Evolutionary conservation across 2,329 filamentous ascomycete genomes (phyloP), one percentile per base, ranked within the genome.

Genomic region (Aureobasidium sp.): DNA sequence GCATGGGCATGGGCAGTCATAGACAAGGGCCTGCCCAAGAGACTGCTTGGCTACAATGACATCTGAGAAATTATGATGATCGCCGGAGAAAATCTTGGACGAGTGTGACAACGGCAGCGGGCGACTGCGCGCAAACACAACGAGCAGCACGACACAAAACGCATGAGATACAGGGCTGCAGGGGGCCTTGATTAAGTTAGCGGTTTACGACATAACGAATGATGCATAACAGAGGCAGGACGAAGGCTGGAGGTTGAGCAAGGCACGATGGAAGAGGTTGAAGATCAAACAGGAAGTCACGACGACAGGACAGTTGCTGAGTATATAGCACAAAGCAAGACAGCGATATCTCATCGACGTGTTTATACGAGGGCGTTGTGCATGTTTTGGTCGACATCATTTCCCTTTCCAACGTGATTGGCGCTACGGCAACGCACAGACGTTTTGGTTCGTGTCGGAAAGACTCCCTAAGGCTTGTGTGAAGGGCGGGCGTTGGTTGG

Each of bases 11-110:
- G 76, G 75, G 76, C 73, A 25, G 72, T 74, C 49, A 69, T 70
- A 59, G 74, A 81, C 63, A 76, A 75, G 66, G 72, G 73, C 3
- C 62, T 80, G 59, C 71, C 75, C 57, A 81, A 78, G 69, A 71
- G 75, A 36, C 73, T 79, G 47, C 68, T 81, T 58, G 79, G 78
- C 6, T 81, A 78, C 68, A 81, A 81, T 66, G 78, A 81, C 67
- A 74, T 80, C 44, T 81, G 67, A 72, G 27, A 34, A 8, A 50
- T 50, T 50, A 5, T n/a, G 30, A 34, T 41, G 45, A 41, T 48
- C 41, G 36, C 3, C 25, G 42, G 25, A 34, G 39, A 8, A 25
- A 54, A 54, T 32, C 36, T 44, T 21, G 53, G 53, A 45, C 9
- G n/a, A 34, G 41, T 45, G 53, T 36, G 13, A 45, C 53, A 34